Conservation (phyloP, 1,284 basidiomycete genomes). For the Xerocomus cyaneibrunnescens region DNA sequence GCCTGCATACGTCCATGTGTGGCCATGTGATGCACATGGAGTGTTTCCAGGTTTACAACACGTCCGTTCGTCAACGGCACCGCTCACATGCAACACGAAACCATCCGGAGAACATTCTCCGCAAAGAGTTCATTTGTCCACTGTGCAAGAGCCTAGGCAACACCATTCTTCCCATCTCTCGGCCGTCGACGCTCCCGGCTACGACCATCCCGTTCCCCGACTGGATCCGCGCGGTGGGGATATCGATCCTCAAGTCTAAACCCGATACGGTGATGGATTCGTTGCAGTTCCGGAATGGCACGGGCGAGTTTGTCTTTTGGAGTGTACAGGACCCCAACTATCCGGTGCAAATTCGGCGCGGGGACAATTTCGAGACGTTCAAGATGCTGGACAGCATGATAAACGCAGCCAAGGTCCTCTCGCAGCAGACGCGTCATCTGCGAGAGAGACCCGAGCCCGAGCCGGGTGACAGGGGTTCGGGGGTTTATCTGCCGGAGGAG, state of each 20-base stretch:
- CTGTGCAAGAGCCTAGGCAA: constrained; percentile 99
- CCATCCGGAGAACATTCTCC: constrained; percentile 90
- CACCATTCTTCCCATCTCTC: constrained; percentile 82
- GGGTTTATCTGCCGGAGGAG: constrained; percentile 88
- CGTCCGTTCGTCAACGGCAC: constrained; percentile 87
- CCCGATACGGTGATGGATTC: constrained; percentile 68
- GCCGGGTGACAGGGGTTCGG: constrained; percentile 65
- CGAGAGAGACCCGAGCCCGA: constrained; percentile 76
- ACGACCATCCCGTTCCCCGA: constrained; percentile 67
- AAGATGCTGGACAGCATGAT: constrained; percentile 81
- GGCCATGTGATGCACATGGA: constrained; percentile 97
- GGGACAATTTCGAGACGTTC: constrained; percentile 55
- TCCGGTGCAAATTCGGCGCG: constrained; percentile 50
- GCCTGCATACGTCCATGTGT: constrained; percentile 88
- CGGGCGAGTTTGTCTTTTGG: constrained; percentile 85
- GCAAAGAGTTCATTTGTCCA: constrained; percentile 96
- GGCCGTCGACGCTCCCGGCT: constrained; percentile 45
- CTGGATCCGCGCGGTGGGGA: constrained; percentile 79
- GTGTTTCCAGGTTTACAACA: constrained; percentile 91
- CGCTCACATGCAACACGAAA: constrained; percentile 88
- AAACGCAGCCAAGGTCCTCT: constrained; percentile 65
- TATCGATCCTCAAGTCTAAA: constrained; percentile 76
- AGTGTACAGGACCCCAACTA: constrained; percentile 74
- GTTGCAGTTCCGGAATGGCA: constrained; percentile 71
- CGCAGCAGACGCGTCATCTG: constrained; percentile 72